Conservation (phyloP, 345 rosid genomes). For the Rhodamnia rubescens region DNA sequence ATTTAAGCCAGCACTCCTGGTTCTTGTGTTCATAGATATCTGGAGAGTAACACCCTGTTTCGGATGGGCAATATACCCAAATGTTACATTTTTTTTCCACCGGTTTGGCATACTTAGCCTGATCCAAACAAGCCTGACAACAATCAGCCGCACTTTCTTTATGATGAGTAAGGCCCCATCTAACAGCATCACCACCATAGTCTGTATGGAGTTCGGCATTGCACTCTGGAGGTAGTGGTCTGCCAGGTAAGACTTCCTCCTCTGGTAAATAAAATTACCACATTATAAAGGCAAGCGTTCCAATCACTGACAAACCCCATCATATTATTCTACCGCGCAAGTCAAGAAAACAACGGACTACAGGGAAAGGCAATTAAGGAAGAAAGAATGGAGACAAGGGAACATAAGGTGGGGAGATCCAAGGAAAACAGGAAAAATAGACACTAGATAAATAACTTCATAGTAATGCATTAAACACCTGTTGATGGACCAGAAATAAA, state of each 20-base stretch:
- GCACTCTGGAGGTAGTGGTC: slow-evolving; percentile 73
- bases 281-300: background rate
- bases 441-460: background rate
- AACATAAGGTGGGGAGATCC: background rate
- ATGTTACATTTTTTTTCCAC: slow-evolving; percentile 82
- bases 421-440: background rate
- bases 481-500: background rate
- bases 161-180: slow-evolving; percentile 95
- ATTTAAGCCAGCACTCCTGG: slow-evolving; percentile 95
- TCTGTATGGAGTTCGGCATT: slow-evolving; percentile 81
- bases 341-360: background rate
- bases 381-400: background rate
- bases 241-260: slow-evolving; percentile 74
- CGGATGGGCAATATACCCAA: slow-evolving; percentile 97
- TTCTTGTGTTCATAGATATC: slow-evolving; percentile 82
- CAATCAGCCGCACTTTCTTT: slow-evolving; percentile 99
- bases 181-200: slow-evolving; percentile 82
- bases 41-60: slow-evolving; percentile 77
- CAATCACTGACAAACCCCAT: background rate
- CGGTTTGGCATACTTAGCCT: slow-evolving; percentile 64
- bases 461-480: background rate
- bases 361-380: background rate
- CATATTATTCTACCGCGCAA: background rate
- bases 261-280: slow-evolving; percentile 43
- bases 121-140: slow-evolving; percentile 95